Conservation (phyloP, 495 filamentous ascomycete species). For the Podospora bellae-mahoneyi region DNA sequence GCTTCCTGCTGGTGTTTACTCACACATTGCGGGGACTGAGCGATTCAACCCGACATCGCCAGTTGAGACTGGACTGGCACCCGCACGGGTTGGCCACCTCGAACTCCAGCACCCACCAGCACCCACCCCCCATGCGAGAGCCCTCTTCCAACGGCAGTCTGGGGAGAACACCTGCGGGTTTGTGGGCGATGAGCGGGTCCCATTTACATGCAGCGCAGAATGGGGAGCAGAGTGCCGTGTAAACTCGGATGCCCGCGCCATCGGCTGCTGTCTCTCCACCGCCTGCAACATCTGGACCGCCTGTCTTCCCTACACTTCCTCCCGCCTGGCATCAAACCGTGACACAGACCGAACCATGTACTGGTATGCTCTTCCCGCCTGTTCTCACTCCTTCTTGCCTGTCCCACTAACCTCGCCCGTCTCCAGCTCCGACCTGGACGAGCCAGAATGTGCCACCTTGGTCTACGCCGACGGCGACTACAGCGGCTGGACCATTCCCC, state of each 20-base stretch:
- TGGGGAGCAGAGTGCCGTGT: slow-evolving; percentile 10
- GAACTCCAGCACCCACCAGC: background rate
- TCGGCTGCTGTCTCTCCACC: slow-evolving; percentile 20
- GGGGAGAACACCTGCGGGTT: slow-evolving; percentile 17
- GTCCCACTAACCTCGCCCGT: background rate
- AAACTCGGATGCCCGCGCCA: slow-evolving; percentile 11
- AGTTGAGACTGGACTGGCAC: slow-evolving; percentile 6
- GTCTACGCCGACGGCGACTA: background rate
- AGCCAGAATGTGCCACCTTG: slow-evolving; percentile 6
- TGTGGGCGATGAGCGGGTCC: background rate
- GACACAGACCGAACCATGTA: slow-evolving; percentile 17
- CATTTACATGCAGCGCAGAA: background rate
- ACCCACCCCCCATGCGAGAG: background rate
- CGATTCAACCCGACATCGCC: background rate
- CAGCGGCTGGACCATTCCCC: slow-evolving; percentile 4
- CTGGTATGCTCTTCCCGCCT: slow-evolving; percentile 10
- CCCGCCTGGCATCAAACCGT: background rate
- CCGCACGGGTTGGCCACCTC: background rate
- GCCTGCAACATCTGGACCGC: slow-evolving; percentile 13
- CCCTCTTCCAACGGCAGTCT: slow-evolving; percentile 3
- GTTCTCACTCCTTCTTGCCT: background rate
- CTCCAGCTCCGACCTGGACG: slow-evolving; percentile 2
- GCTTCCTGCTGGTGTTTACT: slow-evolving; percentile 15
- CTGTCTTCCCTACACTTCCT: slow-evolving; percentile 12
- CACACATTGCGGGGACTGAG: slow-evolving; percentile 10